phyloP scores from a whole-genome alignment of 768 basidiomycete species.

The Boletus huronensis region DNA sequence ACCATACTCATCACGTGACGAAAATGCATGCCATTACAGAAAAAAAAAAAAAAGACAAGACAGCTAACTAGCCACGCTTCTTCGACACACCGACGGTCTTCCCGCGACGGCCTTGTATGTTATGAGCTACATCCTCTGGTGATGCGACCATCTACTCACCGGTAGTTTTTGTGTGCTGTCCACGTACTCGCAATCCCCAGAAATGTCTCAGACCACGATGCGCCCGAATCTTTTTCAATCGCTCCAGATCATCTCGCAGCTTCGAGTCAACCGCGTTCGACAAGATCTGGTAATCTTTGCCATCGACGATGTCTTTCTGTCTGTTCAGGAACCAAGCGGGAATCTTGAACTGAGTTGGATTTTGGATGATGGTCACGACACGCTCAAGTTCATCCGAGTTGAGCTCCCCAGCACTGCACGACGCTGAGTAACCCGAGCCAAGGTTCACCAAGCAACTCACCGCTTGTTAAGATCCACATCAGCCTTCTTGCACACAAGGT shows the following conservation, averaged over 20 bases:
- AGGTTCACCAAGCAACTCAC: conserved; percentile 45
- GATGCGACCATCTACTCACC: conserved; percentile 45
- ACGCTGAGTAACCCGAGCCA: conserved; percentile 2
- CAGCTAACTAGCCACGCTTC: conserved; percentile 57
- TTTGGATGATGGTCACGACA: conserved; percentile 98
- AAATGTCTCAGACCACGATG: conserved; percentile 91
- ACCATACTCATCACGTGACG: conserved; percentile 20
- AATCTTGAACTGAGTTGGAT: conserved; percentile 99
- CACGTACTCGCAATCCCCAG: conserved; percentile 94
- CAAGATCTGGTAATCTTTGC: conserved; percentile 93
- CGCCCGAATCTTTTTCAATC: conserved; percentile 98
- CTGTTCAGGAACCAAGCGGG: conserved; percentile 99
- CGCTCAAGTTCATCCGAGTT: conserved; percentile 99
- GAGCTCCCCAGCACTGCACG: conserved; percentile 88
- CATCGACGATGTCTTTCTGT: conserved; percentile 96
- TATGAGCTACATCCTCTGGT: background rate
- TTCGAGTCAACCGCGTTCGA: conserved; percentile 98
- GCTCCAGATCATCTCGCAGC: conserved; percentile 95
- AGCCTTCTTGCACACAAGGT: conserved; percentile 99
- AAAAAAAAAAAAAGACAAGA: background rate
- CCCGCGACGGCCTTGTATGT: conserved; percentile 74
- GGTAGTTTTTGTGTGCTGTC: conserved; percentile 99
- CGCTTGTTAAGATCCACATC: conserved; percentile 99
- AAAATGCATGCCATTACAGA: conserved; percentile 7
- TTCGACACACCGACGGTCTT: conserved; percentile 97